Conservation (phyloP, 345 rosid genomes). For the Aquilaria sinensis region DNA sequence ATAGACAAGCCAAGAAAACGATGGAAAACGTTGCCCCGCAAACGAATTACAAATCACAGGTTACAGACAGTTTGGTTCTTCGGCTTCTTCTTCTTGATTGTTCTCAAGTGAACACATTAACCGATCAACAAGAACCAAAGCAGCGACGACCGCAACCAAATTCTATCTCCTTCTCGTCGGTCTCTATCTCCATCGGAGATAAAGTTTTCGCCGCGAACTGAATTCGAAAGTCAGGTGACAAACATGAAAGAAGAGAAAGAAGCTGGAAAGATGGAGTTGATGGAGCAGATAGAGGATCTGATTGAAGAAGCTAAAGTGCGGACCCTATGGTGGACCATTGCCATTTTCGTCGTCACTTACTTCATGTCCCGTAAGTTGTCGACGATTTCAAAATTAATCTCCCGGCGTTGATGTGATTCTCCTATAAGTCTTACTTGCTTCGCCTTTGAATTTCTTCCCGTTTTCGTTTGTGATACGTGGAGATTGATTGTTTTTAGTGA, state of each 20-base stretch:
- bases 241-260: not conserved
- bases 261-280: constrained; percentile 45
- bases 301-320: constrained; percentile 89
- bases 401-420: not conserved
- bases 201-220: not conserved
- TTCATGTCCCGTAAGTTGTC: constrained; percentile 71
- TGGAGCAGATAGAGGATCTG: constrained; percentile 92
- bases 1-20: not conserved
- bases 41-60: not conserved
- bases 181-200: not conserved
- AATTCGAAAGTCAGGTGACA: not conserved
- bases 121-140: not conserved
- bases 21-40: not conserved
- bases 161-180: not conserved
- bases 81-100: not conserved
- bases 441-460: not conserved
- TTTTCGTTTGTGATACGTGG: not conserved
- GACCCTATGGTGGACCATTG: constrained; percentile 80
- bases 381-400: not conserved
- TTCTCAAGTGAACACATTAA: not conserved
- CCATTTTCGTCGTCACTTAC: constrained; percentile 72
- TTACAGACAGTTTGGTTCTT: not conserved
- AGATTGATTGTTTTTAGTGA: not conserved
- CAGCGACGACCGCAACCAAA: not conserved
- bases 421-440: not conserved